A percentile compares a stretch with the other conserved stretches of the same genome.
phyloP scores from a whole-genome alignment of 768 basidiomycete species.

The Amylocystis lapponica region DNA sequence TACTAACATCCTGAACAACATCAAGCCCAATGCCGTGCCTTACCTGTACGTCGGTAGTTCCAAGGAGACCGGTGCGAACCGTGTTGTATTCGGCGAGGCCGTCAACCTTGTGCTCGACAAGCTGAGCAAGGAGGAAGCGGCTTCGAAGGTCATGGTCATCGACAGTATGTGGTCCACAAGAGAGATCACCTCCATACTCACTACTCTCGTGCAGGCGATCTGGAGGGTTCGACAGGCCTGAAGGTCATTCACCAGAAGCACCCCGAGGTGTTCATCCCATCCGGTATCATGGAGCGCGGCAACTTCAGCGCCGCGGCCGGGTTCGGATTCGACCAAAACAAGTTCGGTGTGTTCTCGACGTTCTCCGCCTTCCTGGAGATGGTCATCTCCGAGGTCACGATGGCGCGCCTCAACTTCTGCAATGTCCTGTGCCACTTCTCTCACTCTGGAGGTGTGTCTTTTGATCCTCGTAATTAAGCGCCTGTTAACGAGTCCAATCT shows the following conservation, averaged over 20 bases:
- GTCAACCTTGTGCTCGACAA: constrained; percentile 74
- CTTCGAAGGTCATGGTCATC: constrained; percentile 79
- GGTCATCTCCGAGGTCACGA: constrained; percentile 83
- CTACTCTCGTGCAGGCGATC: constrained; percentile 55
- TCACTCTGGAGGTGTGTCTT: constrained; percentile 69
- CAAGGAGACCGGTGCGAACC: constrained; percentile 73
- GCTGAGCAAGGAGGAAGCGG: constrained; percentile 69
- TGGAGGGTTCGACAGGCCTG: constrained; percentile 87
- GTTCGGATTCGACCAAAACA: constrained; percentile 77
- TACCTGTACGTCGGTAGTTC: constrained; percentile 68
- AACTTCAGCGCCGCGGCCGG: constrained; percentile 39
- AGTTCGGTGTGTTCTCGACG: constrained; percentile 85
- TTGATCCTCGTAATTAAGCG: neutral
- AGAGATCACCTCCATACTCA: neutral
- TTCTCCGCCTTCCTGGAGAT: constrained; percentile 93
- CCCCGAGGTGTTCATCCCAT: constrained; percentile 80
- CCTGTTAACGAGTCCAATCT: neutral
- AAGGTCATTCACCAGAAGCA: constrained; percentile 88
- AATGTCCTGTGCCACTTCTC: constrained; percentile 89
- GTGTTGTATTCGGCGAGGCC: constrained; percentile 81
- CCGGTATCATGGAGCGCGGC: constrained; percentile 51
- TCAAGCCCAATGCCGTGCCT: constrained; percentile 50
- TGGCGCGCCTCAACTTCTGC: constrained; percentile 88
- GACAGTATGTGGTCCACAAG: constrained; percentile 59
- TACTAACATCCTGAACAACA: constrained; percentile 50